These are phyloP conservation scores for Canna indica DNA, from an alignment of 176 grass and related monocot species.

Conservation along the genomic window DNA sequence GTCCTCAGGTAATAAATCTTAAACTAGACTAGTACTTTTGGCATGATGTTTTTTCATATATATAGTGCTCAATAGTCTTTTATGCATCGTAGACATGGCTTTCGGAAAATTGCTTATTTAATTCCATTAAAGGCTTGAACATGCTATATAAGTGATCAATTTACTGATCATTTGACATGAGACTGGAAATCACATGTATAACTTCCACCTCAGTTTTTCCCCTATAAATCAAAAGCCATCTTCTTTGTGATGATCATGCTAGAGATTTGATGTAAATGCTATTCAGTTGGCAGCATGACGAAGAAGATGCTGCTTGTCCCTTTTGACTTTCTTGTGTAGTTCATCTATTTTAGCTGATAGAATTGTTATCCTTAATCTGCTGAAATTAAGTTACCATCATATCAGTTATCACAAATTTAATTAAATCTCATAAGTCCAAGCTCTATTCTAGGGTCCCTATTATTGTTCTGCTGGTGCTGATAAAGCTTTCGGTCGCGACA, in stretches of 20 bases:
- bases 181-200: no score
- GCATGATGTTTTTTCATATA: not conserved
- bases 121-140: not conserved
- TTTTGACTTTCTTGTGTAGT: no score
- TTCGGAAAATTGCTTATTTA: not conserved
- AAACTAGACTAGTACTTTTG: not conserved
- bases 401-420: not conserved
- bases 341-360: not conserved
- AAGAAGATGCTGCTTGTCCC: no score
- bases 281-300: no score
- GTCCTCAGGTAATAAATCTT: constrained; percentile 54
- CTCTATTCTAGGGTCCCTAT: constrained; percentile 4
- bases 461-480: constrained; percentile 18
- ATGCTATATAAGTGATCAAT: no score
- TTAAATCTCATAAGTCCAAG: not conserved
- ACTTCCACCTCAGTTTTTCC: not conserved
- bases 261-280: not conserved
- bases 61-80: not conserved
- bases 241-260: not conserved
- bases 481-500: constrained; percentile 15
- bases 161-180: no score
- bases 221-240: not conserved
- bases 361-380: not conserved
- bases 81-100: not conserved
- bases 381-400: not conserved